phyloP scores from a whole-genome alignment of 2,329 filamentous ascomycete genomes.

The Colletotrichum salicis region DNA sequence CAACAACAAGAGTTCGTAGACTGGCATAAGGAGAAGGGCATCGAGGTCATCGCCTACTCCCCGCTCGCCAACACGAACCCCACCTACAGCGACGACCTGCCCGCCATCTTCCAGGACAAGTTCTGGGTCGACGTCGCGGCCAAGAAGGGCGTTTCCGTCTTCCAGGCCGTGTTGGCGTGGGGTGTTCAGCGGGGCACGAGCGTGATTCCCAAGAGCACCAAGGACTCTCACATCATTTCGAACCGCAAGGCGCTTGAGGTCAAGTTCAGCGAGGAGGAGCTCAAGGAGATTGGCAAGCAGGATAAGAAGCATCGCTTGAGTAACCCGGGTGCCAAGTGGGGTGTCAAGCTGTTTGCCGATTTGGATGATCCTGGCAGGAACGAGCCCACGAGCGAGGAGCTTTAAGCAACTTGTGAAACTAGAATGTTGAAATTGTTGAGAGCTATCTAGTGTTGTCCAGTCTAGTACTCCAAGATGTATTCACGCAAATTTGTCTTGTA shows the following conservation, averaged over 20 bases:
- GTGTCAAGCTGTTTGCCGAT: slow-evolving; percentile 51
- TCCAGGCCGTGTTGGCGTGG: slow-evolving; percentile 49
- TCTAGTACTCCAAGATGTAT: not conserved
- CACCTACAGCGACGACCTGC: slow-evolving; percentile 43
- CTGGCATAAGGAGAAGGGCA: slow-evolving; percentile 45
- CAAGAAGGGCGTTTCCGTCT: slow-evolving; percentile 44
- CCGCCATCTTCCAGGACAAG: slow-evolving; percentile 37
- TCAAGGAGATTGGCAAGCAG: slow-evolving; percentile 43
- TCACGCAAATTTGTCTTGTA: too few species aligned
- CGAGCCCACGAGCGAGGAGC: slow-evolving; percentile 21
- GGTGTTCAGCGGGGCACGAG: slow-evolving; percentile 45
- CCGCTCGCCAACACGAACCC: slow-evolving; percentile 48
- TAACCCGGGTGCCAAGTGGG: slow-evolving; percentile 52
- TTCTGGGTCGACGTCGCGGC: slow-evolving; percentile 39
- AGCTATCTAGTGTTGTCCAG: not conserved
- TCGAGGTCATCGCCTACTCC: slow-evolving; percentile 47
- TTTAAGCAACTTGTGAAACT: not conserved
- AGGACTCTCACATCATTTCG: slow-evolving; percentile 50
- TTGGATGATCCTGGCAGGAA: slow-evolving; percentile 48
- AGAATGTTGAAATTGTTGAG: too few species aligned
- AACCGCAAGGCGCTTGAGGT: slow-evolving; percentile 58
- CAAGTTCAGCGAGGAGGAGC: slow-evolving; percentile 50
- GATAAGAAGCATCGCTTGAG: slow-evolving; percentile 47
- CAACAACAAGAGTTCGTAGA: slow-evolving; percentile 44
- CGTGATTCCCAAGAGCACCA: slow-evolving; percentile 50